Base-by-base conservation (phyloP, 306 rosid genomes). In the Glycine tomentella region DNA sequence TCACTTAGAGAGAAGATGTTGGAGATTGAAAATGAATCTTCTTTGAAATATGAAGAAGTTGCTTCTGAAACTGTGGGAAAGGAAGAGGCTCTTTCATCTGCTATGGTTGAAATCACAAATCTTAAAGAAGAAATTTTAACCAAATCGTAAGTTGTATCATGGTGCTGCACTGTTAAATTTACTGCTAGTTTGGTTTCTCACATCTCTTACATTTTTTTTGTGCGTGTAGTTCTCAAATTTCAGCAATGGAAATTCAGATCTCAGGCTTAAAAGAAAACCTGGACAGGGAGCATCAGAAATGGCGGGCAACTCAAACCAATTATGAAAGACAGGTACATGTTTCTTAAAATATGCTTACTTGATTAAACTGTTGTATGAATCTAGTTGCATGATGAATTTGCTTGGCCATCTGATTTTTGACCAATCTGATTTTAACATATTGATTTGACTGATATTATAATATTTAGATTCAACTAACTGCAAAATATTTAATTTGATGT, bases 291-390 rank as follows among this genome's bases (percentile, higher is more conserved):
- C 92, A 88, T 78, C 94, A 90, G 85, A 88, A 89, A 75, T 92
- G 98, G 93, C 90, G 93, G 73, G 69, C 87, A 10, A 88, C 98
- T 79, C 99, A 95, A 86, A 85, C 88, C 56, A 95, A 95, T 87
- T 95, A 93, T 12, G 96, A 95, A 85, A 93, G 99, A 93, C 99
- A 95, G 93, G 99, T 95, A 71, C 7, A 0, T 17, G n/a, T 14
- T 42, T 80, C 68, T 44, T 50, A 13, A 17, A 76, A 5, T 51
- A 38, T 15, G 11, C 79, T 68, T 52, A 53, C 49, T 52, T 57
- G 25, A 46, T 20, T 68, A n/a, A 46, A 66, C 44, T 81, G 9
- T 48, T 56, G 66, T 73, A 8, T 77, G 61, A 55, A 78, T 59
- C 44, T 10, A n/a, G 53, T 44, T 34, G 15, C 11, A 2, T 72